Percentiles rank a stretch among this genome's conserved stretches.
Conservation (phyloP, 805 yeast genomes). For the Spathaspora sp. region DNA sequence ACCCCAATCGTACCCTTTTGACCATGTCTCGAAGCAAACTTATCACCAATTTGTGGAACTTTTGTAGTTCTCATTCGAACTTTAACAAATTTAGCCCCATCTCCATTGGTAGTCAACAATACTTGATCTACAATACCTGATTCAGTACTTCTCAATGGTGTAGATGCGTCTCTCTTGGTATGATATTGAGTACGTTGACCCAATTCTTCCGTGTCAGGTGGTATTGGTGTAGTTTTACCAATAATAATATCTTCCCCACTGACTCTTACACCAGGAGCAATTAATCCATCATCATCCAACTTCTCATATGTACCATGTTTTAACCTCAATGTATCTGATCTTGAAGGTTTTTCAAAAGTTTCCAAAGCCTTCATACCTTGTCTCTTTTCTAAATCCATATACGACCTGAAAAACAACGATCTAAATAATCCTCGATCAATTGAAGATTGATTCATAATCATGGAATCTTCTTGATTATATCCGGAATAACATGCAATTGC, state of each 20-base stretch:
- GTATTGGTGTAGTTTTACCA: conserved; percentile 98
- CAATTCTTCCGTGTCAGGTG: conserved; percentile 97
- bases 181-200: conserved; percentile 99
- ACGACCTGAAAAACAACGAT: conserved; percentile 92
- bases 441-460: conserved; percentile 98
- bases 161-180: conserved; percentile 97
- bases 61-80: conserved; percentile 99
- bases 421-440: conserved; percentile 96
- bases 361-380: conserved; percentile 98
- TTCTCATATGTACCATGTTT: conserved; percentile 98
- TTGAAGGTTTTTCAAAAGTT: conserved; percentile 94
- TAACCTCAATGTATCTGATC: conserved; percentile 90
- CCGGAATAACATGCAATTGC: conserved; percentile 98
- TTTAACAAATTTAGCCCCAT: conserved; percentile 95
- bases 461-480: conserved; percentile 99
- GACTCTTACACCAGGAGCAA: conserved; percentile 97
- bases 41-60: conserved; percentile 98
- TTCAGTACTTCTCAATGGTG: conserved; percentile 94
- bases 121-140: conserved; percentile 99
- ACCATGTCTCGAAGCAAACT: conserved; percentile 99
- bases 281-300: conserved; percentile 95
- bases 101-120: conserved; percentile 93
- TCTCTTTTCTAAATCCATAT: conserved; percentile 98
- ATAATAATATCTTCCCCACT: conserved; percentile 98
- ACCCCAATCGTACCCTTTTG: conserved; percentile 99